A percentile compares a stretch with the other conserved stretches of the same genome.
These are phyloP conservation scores for Leishmania mexicana DNA, from an alignment of 208 protist genomes.

Conservation along the genomic window DNA sequence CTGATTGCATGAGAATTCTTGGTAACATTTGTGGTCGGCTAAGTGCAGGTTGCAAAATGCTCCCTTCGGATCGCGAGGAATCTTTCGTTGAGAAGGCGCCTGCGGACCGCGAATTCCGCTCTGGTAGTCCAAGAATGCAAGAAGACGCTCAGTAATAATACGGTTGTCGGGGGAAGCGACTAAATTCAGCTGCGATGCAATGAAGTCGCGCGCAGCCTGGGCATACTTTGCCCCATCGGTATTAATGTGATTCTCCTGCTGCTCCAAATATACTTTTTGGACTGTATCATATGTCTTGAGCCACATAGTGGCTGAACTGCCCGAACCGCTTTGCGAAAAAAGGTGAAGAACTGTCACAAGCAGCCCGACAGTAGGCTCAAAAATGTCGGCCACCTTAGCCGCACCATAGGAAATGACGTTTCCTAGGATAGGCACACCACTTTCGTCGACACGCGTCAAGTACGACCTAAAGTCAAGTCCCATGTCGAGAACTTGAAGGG, in stretches of 20 bases:
- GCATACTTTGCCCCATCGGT: conserved; percentile 53
- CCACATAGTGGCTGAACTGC: conserved; percentile 47
- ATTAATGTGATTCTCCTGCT: conserved; percentile 40
- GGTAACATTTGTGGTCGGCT: conserved; percentile 87
- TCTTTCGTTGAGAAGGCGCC: conserved; percentile 81
- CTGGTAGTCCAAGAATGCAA: conserved; percentile 75
- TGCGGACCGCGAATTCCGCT: conserved; percentile 79
- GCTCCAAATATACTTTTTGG: conserved; percentile 79
- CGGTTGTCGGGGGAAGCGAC: conserved; percentile 37
- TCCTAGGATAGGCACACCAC: conserved; percentile 67
- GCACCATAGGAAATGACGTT: conserved; percentile 83
- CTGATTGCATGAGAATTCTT: conserved; percentile 90
- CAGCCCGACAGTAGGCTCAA: conserved; percentile 83
- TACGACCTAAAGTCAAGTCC: conserved; percentile 89
- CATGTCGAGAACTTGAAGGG: conserved; percentile 85
- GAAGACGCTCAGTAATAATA: conserved; percentile 52
- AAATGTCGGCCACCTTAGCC: conserved; percentile 73
- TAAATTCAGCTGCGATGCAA: conserved; percentile 39
- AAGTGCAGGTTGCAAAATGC: conserved; percentile 90
- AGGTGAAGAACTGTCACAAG: conserved; percentile 84
- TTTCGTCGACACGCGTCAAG: conserved; percentile 72
- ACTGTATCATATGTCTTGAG: conserved; percentile 79
- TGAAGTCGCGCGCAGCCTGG: conserved; percentile 50
- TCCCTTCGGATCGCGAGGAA: conserved; percentile 81
- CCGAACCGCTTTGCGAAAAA: conserved; percentile 51